Evolutionary conservation across 2,329 filamentous ascomycete genomes (phyloP).

Genomic region (Mollisiaceae sp.): DNA sequence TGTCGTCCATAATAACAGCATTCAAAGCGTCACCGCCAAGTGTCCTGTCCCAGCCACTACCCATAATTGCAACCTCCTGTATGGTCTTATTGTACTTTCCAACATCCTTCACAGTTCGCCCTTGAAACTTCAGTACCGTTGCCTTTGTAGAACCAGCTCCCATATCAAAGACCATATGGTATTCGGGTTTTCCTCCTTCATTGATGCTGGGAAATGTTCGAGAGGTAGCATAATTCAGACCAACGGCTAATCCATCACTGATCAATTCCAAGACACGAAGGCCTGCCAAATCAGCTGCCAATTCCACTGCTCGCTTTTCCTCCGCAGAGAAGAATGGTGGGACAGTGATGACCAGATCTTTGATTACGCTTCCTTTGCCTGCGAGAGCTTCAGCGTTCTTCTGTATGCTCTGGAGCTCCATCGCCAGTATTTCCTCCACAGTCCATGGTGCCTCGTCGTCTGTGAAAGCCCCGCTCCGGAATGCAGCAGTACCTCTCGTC

Average conservation of each 20-base stretch:
- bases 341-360: slow-evolving; percentile 85
- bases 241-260: slow-evolving; percentile 89
- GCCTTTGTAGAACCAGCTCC: slow-evolving; percentile 93
- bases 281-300: slow-evolving; percentile 86
- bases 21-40: slow-evolving; percentile 92
- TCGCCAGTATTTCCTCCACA: slow-evolving; percentile 92
- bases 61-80: slow-evolving; percentile 90
- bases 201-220: slow-evolving; percentile 86
- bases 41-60: slow-evolving; percentile 85
- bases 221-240: slow-evolving; percentile 91
- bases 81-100: slow-evolving; percentile 96
- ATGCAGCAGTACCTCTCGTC: slow-evolving; percentile 72
- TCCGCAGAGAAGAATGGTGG: slow-evolving; percentile 89
- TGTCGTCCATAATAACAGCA: slow-evolving; percentile 85
- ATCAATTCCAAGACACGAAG: slow-evolving; percentile 84
- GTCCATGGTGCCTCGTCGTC: slow-evolving; percentile 70
- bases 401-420: slow-evolving; percentile 92
- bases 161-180: slow-evolving; percentile 97
- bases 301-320: slow-evolving; percentile 84
- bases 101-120: slow-evolving; percentile 85
- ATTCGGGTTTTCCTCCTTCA: slow-evolving; percentile 84
- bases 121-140: slow-evolving; percentile 88
- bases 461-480: slow-evolving; percentile 75
- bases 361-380: slow-evolving; percentile 74
- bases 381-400: slow-evolving; percentile 86